Evolutionary conservation across 164 flowering plant genomes (phyloP), one percentile per base, ranked within the genome.

Genomic region (Vitis rupestris): DNA sequence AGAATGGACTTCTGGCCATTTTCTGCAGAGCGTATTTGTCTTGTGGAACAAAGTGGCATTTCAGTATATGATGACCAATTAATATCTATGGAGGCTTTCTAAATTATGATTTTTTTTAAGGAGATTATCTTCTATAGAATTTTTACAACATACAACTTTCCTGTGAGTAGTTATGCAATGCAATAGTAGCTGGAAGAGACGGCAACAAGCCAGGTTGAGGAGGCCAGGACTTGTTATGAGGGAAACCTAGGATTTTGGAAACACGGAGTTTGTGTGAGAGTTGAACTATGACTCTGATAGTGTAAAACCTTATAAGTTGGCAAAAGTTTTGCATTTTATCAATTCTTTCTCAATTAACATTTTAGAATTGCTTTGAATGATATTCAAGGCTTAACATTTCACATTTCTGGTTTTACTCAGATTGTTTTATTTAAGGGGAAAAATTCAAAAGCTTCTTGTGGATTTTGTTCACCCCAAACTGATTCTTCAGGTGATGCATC

Each of bases 381-480:
- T 27, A 50, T 27, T 57, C 51, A 14, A 17, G 31, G 56, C 30
- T 23, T 29, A 13, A 19, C 17, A 23, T 55, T n/a, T 44, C 44
- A 5, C 62, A 23, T 50, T 16, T 59, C 47, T 49, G 19, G 10
- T 14, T 64, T 67, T 53, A 30, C 6, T 67, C 86, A 90, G 94
- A 74, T 74, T 84, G 37, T 66, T 75, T 71, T 57, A 63, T 12
- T 49, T 78, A 1, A 74, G 89, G n/a, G 88, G 71, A 49, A 87
- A 84, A 76, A 12, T 88, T 63, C 90, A 90, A 62, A 84, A 76
- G 77, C 85, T 90, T 58, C 82, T 90, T 48, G 75, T 76, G 72
- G 90, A 87, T 57, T 87, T 83, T 75, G 90, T 90, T 52, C 90
- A 88, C 74, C 91, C 95, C 27, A 90, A 82, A 76, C 76, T 88